phyloP scores from a whole-genome alignment of 495 filamentous ascomycete species.

The Aspergillus taichungensis region DNA sequence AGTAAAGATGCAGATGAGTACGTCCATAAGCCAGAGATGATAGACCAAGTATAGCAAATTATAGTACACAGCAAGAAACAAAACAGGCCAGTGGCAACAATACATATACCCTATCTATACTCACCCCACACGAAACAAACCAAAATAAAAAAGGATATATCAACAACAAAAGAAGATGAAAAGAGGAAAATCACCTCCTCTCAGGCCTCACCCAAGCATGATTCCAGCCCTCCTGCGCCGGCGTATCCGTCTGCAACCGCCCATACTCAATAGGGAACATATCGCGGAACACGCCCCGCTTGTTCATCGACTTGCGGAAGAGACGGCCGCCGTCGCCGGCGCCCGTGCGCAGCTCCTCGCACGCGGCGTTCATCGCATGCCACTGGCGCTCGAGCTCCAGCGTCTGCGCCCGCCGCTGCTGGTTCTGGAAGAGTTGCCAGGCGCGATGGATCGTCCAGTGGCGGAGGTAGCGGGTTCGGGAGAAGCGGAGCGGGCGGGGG shows the following conservation, averaged over 20 bases:
- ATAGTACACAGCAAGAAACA: no score
- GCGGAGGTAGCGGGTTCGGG: constrained; percentile 76
- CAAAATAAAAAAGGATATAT: constrained; percentile 1
- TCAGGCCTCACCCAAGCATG: constrained; percentile 45
- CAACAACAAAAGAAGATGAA: no score
- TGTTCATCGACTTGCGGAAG: constrained; percentile 77
- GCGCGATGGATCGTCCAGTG: constrained; percentile 99
- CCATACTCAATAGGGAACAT: constrained; percentile 83
- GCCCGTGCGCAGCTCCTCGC: constrained; percentile 68
- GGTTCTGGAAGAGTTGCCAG: constrained; percentile 64
- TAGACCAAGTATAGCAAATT: no score
- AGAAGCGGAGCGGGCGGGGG: constrained; percentile 76
- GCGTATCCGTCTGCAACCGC: constrained; percentile 70
- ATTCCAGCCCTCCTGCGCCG: constrained; percentile 67
- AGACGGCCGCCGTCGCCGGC: constrained; percentile 67
- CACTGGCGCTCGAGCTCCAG: constrained; percentile 63
- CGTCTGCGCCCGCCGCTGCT: constrained; percentile 51
- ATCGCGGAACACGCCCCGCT: constrained; percentile 62
- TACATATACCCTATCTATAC: constrained; percentile 22
- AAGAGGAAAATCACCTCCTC: constrained; percentile 19
- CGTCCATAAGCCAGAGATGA: no score
- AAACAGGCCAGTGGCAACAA: not conserved
- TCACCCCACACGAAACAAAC: not conserved
- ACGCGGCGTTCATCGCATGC: constrained; percentile 68
- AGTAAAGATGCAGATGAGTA: no score